These are phyloP conservation scores for Trichaptum fuscoviolaceum DNA, from an alignment of 768 basidiomycete species.

Conservation along the genomic window DNA sequence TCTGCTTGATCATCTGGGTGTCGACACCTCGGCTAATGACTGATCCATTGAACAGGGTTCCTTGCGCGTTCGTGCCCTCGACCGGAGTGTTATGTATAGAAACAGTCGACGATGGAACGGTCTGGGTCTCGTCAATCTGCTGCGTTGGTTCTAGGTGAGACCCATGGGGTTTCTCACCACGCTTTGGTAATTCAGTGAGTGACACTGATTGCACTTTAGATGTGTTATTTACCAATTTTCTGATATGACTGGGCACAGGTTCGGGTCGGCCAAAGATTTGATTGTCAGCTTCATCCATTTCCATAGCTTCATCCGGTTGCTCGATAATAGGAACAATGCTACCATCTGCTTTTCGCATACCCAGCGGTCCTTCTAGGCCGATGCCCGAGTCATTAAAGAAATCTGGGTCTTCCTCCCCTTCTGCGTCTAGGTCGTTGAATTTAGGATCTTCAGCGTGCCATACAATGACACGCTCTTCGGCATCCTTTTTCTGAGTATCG, in stretches of 20 bases:
- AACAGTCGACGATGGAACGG: not conserved
- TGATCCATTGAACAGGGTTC: constrained; percentile 2
- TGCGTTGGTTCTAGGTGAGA: not conserved
- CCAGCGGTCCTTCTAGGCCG: constrained; percentile 40
- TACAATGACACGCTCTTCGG: constrained; percentile 52
- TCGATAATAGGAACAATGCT: constrained; percentile 37
- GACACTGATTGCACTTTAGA: not conserved
- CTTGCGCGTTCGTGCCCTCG: not conserved
- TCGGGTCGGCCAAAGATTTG: constrained; percentile 49
- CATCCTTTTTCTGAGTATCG: constrained; percentile 59
- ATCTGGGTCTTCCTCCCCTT: constrained; percentile 55
- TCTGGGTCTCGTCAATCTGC: not conserved
- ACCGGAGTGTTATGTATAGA: not conserved
- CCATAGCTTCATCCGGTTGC: constrained; percentile 10
- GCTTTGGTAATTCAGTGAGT: not conserved
- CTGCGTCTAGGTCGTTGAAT: constrained; percentile 45
- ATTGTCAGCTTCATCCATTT: constrained; percentile 31
- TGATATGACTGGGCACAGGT: constrained; percentile 46
- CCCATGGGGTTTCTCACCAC: not conserved
- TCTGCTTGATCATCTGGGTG: constrained; percentile 35
- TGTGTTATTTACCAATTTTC: constrained; percentile 43
- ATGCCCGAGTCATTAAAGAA: constrained; percentile 25
- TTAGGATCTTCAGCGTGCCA: constrained; percentile 54
- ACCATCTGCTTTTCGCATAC: constrained; percentile 53
- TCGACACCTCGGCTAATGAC: constrained; percentile 24